phyloP scores from a whole-genome alignment of 75 land plant species.

The Sequoia sempervirens region DNA sequence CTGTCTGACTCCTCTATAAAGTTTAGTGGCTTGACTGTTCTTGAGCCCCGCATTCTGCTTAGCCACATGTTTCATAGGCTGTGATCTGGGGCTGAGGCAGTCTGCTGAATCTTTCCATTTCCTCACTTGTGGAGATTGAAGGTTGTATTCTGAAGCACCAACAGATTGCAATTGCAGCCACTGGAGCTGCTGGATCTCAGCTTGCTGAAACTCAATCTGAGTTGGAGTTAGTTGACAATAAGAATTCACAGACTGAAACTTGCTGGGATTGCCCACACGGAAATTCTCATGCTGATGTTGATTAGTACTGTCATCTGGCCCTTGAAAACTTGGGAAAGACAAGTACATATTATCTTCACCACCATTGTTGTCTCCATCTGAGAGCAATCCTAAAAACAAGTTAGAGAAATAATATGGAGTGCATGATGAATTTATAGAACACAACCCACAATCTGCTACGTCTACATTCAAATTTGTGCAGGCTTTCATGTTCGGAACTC shows the following conservation, averaged over 20 bases:
- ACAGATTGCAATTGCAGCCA: conserved; percentile 1
- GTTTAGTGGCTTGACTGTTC: conserved; percentile 20
- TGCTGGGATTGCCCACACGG: neutral
- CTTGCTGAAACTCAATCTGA: conserved; percentile 35
- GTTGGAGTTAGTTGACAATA: conserved; percentile 23
- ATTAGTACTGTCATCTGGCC: conserved; percentile 2
- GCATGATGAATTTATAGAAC: neutral
- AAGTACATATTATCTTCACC: neutral
- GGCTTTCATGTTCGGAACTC: neutral
- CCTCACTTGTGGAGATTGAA: neutral
- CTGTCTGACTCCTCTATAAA: conserved; percentile 76
- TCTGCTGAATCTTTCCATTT: neutral
- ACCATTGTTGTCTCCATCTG: neutral
- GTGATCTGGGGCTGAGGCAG: conserved; percentile 5
- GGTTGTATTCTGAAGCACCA: neutral
- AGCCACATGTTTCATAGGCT: conserved; percentile 22
- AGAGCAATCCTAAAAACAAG: neutral
- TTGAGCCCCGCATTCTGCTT: neutral
- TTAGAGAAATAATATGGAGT: conserved; percentile 22
- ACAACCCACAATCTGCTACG: neutral
- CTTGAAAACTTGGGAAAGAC: neutral
- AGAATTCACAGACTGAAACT: conserved; percentile 9
- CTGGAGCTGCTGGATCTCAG: conserved; percentile 20
- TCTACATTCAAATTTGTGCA: neutral
- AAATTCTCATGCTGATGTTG: neutral